These are phyloP conservation scores for Eimeria falciformis DNA, from an alignment of 169 alveolate species.

Conservation along the genomic window DNA sequence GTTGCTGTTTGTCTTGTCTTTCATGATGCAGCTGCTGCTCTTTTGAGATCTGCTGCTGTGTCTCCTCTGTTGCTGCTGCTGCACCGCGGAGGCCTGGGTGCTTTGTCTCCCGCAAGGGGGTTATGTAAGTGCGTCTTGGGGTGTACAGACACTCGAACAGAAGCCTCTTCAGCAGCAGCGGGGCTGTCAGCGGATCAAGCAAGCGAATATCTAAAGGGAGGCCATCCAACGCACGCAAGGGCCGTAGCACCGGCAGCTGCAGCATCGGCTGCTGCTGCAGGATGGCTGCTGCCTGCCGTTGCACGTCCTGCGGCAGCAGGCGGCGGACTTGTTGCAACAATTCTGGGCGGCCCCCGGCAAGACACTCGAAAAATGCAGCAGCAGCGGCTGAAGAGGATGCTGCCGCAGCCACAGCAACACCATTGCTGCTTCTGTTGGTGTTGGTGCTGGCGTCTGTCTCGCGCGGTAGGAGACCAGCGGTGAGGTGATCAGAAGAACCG, in stretches of 20 bases:
- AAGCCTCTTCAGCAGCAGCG: slow-evolving; percentile 71
- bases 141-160: slow-evolving; percentile 75
- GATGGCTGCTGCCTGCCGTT: slow-evolving; percentile 16
- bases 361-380: slow-evolving; percentile 10
- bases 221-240: slow-evolving; percentile 61
- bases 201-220: slow-evolving; percentile 65
- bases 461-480: neutral
- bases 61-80: slow-evolving; percentile 22
- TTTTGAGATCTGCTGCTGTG: neutral
- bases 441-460: neutral
- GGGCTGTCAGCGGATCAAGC: slow-evolving; percentile 62
- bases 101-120: neutral
- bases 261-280: neutral
- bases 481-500: neutral
- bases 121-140: slow-evolving; percentile 50
- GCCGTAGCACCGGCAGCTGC: neutral
- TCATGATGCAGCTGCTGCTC: slow-evolving; percentile 24
- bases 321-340: slow-evolving; percentile 55
- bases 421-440: neutral
- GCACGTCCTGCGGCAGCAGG: neutral
- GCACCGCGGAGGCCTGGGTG: neutral
- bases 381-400: neutral
- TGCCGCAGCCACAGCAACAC: neutral
- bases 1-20: no score
- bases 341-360: slow-evolving; percentile 6